These are phyloP conservation scores for Copromyces sp. DNA, from an alignment of 495 filamentous ascomycete genomes.

Conservation along the genomic window DNA sequence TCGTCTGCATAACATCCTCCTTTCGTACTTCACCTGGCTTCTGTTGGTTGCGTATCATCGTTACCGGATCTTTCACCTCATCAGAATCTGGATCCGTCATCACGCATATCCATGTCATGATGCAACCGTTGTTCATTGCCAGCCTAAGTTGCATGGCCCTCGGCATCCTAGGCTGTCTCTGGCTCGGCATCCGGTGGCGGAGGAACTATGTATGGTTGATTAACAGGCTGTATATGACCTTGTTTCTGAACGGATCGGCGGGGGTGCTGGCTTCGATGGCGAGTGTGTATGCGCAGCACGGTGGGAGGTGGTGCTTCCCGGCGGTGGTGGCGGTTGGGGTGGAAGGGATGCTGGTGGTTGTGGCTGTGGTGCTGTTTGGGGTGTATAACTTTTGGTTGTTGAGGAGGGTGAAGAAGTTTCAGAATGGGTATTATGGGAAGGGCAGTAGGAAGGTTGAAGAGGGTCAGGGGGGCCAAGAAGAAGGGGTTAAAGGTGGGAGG, in stretches of 20 bases:
- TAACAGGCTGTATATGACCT: constrained; percentile 32
- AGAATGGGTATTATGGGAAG: neutral
- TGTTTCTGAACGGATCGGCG: constrained; percentile 34
- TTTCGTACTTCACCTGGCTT: constrained; percentile 25
- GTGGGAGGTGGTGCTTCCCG: constrained; percentile 35
- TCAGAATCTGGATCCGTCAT: neutral
- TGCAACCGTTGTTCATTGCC: constrained; percentile 13
- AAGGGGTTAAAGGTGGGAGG: neutral
- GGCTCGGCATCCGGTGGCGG: constrained; percentile 20
- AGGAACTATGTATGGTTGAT: constrained; percentile 38
- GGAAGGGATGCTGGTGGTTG: constrained; percentile 10
- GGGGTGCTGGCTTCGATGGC: constrained; percentile 39
- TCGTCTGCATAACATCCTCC: constrained; percentile 25
- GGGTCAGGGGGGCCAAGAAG: neutral
- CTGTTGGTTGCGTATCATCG: constrained; percentile 31
- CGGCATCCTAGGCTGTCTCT: constrained; percentile 8
- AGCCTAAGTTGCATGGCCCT: constrained; percentile 21
- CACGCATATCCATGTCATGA: neutral
- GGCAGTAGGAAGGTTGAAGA: neutral
- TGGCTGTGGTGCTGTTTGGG: constrained; percentile 19
- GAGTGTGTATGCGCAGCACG: constrained; percentile 38
- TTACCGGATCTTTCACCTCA: constrained; percentile 29
- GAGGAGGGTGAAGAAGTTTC: constrained; percentile 16
- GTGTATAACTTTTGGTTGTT: constrained; percentile 27
- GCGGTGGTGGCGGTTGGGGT: constrained; percentile 30